Base-by-base conservation (phyloP, 192 early-diverging fungal species). In the Gigaspora rosea region DNA sequence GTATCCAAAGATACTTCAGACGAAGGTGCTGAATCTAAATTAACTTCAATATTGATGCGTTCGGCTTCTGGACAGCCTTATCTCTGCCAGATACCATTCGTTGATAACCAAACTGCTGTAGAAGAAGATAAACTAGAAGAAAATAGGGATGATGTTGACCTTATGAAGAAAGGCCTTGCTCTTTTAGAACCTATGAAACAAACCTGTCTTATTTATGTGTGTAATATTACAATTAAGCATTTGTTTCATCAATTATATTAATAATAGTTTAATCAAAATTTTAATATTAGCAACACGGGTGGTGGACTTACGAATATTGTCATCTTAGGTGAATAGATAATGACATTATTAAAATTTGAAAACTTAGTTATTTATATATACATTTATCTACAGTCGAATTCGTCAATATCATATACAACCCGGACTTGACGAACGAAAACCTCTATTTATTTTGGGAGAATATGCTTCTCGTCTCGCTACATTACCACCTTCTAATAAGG, bases 251-350 rank as follows among this genome's bases (percentile, higher is more conserved):
- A n/a, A 20, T 50, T 0, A 46, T 57, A 16, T 58, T 1, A 46
- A 22, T 82, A 36, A 63, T 35, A 59, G 36, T 64, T 27, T 61
- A 72, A 80, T 46, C 41, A 13, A 13, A 62, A 63, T 52, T 82
- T 51, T 16, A 18, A 47, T 8, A 4, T 61, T 72, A 84, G 83
- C 57, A 2, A 11, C 5, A 48, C 8, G 86, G 84, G 27, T 95
- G 88, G 82, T 97, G 93, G 92, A 88, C 88, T 0, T 97, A 95
- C 78, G 92, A 95, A 79, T 97, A 93, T 79, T 97, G 95, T 78
- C 94, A 94, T 81, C 48, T 76, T 12, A 56, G 22, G 75, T 76
- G 35, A 64, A 51, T 4, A 59, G 33, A 9, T 35, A n/a, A 36
- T n/a, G 5, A 46, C 8, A 18, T 62, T n/a, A 62, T 62, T 62